Percentiles rank a stretch among this genome's conserved stretches.
Conservation (phyloP, 192 early-diverging fungal species). For the Coemansia sp. region DNA sequence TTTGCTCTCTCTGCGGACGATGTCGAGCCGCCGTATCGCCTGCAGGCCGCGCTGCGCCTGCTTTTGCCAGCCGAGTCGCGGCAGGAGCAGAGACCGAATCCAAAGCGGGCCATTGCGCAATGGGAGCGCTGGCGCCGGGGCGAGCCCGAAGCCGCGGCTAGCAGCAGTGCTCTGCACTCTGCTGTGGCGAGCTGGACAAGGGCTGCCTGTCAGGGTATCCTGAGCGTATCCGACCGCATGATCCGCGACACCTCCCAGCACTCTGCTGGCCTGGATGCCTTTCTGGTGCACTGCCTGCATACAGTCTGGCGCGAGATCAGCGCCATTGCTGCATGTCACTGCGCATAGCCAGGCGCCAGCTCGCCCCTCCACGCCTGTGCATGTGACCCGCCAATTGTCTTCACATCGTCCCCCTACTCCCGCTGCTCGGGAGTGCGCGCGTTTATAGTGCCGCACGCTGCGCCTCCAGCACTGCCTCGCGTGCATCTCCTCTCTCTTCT, state of each 20-base stretch:
- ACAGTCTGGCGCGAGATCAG: conserved; percentile 22
- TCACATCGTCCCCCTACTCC: not conserved
- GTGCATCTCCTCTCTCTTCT: not conserved
- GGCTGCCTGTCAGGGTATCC: conserved; percentile 7
- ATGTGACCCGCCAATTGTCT: conserved; percentile 21
- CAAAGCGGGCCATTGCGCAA: conserved; percentile 12
- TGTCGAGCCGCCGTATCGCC: conserved; percentile 27
- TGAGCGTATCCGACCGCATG: not conserved
- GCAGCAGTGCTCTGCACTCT: not conserved
- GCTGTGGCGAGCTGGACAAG: conserved; percentile 10
- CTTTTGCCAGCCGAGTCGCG: conserved; percentile 15
- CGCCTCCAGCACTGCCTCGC: not conserved
- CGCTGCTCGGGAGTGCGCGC: not conserved
- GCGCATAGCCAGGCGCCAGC: not conserved
- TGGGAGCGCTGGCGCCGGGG: conserved; percentile 35
- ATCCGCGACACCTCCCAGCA: not conserved
- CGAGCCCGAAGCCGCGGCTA: not conserved
- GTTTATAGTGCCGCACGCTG: not conserved
- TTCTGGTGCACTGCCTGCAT: conserved; percentile 14
- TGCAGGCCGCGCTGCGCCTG: conserved; percentile 32
- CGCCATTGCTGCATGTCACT: conserved; percentile 7
- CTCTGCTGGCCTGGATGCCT: not conserved
- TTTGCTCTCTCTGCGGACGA: conserved; percentile 19
- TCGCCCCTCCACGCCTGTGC: conserved; percentile 9
- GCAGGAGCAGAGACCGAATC: not conserved